Evolutionary conservation across 129 eudicot species (phyloP), one percentile per base, ranked within the genome.

Genomic region (Centaurea solstitialis): DNA sequence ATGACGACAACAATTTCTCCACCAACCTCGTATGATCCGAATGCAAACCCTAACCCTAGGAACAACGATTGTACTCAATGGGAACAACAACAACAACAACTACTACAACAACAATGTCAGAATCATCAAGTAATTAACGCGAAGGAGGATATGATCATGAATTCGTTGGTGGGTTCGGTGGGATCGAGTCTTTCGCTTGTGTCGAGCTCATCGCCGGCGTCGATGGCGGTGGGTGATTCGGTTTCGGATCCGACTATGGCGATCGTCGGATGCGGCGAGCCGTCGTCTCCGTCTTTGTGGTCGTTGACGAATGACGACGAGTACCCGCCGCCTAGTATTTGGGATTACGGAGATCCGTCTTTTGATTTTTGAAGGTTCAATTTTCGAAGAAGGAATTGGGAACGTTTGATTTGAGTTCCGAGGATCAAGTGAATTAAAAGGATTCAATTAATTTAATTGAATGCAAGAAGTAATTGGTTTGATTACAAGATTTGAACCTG

Each of bases 341-440:
- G 97, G 97, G 97, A 91, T 67, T 89, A 87, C 41, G 91, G 89
- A 12, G 90, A 89, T 84, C 91, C 92, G 15, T 90, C 88, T 10
- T 90, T 90, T 79, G 94, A 88, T 76, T 89, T 82, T 82, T 83
- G 30, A 43, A 24, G 40, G 22, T 7, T 71, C 22, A 43, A 9
- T 70, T 70, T 12, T 7, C 26, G 18, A 5, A 7, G 47, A 11
- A 70, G 22, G 50, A 70, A 70, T 70, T 35, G 50, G 37, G 37
- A 37, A 17, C 40, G n/a, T n/a, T n/a, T 35, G 50, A 70, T 70
- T 70, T 24, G 3, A 17, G 74, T 37, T 17, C 41, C 22, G 24
- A 70, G 43, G 12, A 33, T 69, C 43, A 20, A 30, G 43, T 30
- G 2, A 6, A 47, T n/a, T n/a, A n/a, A n/a, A n/a, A 47, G 68